phyloP scores from a whole-genome alignment of 1,139 yeast species.

The Suhomyces bribrorum region DNA sequence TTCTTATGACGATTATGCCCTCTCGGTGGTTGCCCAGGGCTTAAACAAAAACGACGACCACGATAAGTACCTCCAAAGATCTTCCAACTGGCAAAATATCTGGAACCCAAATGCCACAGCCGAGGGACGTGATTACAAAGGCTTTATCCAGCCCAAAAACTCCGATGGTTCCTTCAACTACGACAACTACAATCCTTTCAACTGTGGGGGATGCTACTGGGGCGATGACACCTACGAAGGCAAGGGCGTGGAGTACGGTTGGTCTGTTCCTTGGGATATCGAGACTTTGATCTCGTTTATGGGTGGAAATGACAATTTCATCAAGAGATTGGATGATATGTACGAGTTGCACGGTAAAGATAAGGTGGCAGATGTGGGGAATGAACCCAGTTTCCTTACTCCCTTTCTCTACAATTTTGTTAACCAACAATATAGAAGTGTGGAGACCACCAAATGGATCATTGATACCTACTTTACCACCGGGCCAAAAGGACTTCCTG shows the following conservation, averaged over 20 bases:
- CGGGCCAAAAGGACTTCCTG: conserved; percentile 33
- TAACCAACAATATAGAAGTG: conserved; percentile 29
- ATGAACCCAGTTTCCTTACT: conserved; percentile 37
- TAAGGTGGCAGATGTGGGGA: conserved; percentile 33
- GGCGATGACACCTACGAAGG: conserved; percentile 31
- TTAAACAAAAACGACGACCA: conserved; percentile 25
- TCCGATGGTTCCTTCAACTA: conserved; percentile 30
- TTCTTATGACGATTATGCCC: conserved; percentile 39
- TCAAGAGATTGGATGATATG: conserved; percentile 37
- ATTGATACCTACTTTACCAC: conserved; percentile 29
- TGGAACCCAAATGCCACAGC: conserved; percentile 35
- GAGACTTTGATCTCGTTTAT: conserved; percentile 26
- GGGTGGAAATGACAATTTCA: conserved; percentile 30
- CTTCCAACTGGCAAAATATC: conserved; percentile 39
- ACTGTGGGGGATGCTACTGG: conserved; percentile 38
- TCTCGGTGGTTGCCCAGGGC: conserved; percentile 37
- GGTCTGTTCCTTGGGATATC: conserved; percentile 39
- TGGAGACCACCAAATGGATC: conserved; percentile 33
- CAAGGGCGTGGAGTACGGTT: conserved; percentile 33
- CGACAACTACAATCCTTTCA: conserved; percentile 27
- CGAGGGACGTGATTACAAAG: conserved; percentile 23
- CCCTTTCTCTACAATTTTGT: conserved; percentile 34
- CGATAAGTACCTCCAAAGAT: conserved; percentile 32
- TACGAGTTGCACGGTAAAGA: conserved; percentile 28
- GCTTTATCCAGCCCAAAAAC: conserved; percentile 37